Percentiles rank a stretch among this genome's conserved stretches.
phyloP scores from a whole-genome alignment of 352 stramenopile species.

The Phytophthora podocarpi region DNA sequence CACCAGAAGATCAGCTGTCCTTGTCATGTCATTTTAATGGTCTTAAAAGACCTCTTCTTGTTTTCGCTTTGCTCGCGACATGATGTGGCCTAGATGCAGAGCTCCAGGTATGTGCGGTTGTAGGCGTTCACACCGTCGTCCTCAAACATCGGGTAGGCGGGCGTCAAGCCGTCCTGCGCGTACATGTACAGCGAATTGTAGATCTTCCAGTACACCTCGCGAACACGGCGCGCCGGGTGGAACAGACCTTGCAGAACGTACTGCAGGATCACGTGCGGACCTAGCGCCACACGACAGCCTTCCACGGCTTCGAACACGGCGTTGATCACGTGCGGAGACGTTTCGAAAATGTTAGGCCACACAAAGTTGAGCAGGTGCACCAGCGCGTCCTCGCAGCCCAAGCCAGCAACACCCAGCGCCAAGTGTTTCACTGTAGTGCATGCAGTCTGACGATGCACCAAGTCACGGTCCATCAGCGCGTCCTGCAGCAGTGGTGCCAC shows the following conservation, averaged over 20 bases:
- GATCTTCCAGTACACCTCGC: conserved; percentile 99
- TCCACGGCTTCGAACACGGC: conserved; percentile 99
- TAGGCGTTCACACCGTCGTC: conserved; percentile 97
- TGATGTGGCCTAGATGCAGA: conserved; percentile 60
- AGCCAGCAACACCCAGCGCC: conserved; percentile 94
- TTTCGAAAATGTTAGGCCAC: conserved; percentile 99
- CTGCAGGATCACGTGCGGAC: conserved; percentile 96
- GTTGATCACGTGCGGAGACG: conserved; percentile 98
- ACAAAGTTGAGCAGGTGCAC: conserved; percentile 99
- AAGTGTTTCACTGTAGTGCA: conserved; percentile 98
- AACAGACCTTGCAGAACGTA: conserved; percentile 99
- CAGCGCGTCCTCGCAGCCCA: conserved; percentile 98
- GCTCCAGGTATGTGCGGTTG: conserved; percentile 94
- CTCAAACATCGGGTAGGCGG: conserved; percentile 96
- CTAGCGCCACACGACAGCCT: conserved; percentile 95
- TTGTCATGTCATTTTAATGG: not conserved
- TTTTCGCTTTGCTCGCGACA: not conserved
- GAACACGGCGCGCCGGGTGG: conserved; percentile 97
- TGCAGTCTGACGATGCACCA: conserved; percentile 98
- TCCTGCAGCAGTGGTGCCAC: conserved; percentile 98
- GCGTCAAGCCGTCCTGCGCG: conserved; percentile 95
- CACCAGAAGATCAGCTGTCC: conserved; percentile 12
- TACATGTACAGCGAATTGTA: conserved; percentile 99
- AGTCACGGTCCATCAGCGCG: conserved; percentile 98
- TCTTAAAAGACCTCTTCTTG: not conserved